Evolutionary conservation across 441 rosid species (phyloP).

Genomic region (Kokia cookei): DNA sequence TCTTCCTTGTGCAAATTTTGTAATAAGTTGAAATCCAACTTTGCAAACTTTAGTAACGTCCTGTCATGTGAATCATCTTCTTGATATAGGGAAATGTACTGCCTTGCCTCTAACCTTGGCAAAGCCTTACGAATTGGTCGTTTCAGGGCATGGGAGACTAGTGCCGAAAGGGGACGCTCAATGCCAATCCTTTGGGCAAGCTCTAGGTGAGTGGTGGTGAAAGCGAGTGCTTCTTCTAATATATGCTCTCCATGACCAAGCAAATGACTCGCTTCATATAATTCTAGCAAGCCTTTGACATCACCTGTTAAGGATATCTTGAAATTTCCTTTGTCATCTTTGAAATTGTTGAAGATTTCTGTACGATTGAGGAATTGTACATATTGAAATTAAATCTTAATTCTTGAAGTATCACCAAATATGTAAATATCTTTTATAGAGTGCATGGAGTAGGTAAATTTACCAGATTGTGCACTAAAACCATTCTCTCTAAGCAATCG

Average conservation of each 20-base stretch:
- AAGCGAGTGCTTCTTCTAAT: background rate
- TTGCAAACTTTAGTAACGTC: background rate
- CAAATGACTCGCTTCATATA: background rate
- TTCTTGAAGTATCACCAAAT: background rate
- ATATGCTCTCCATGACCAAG: background rate
- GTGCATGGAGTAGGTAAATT: background rate
- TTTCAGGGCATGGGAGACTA: background rate
- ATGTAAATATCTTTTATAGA: background rate
- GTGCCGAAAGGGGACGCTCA: background rate
- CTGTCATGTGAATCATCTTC: background rate
- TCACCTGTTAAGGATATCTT: background rate
- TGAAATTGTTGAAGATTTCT: conserved; percentile 1
- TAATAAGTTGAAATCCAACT: background rate
- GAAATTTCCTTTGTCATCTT: conserved; percentile 1
- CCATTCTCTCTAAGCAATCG: conserved; percentile 26
- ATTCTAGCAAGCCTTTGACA: background rate
- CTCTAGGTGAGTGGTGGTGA: conserved; percentile 1
- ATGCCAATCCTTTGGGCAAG: background rate
- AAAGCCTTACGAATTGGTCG: background rate
- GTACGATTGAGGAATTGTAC: background rate
- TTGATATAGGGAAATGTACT: background rate
- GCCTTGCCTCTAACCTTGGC: background rate
- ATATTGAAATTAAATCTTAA: background rate
- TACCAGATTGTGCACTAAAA: conserved; percentile 6
- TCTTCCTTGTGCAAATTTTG: background rate